These are phyloP conservation scores for Phaeotremella skinneri DNA, from an alignment of 768 basidiomycete genomes.

Conservation along the genomic window DNA sequence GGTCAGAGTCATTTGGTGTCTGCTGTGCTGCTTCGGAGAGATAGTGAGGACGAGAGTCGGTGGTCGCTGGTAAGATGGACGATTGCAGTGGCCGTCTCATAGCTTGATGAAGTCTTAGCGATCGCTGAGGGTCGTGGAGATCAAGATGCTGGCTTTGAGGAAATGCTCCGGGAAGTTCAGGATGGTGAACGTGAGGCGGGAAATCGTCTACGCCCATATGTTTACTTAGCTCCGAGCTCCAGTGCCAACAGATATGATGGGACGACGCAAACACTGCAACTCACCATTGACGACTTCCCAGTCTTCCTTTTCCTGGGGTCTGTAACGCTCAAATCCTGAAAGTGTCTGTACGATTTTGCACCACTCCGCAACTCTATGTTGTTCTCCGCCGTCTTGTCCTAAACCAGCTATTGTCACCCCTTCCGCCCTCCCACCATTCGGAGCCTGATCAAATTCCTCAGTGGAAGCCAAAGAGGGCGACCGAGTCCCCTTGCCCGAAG, in stretches of 20 bases:
- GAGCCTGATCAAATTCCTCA: neutral
- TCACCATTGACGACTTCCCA: slow-evolving; percentile 43
- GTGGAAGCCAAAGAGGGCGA: slow-evolving; percentile 21
- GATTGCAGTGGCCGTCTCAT: neutral
- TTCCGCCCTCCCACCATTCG: neutral
- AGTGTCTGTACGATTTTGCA: neutral
- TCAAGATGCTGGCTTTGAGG: slow-evolving; percentile 22
- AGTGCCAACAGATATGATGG: too few relatives aligned
- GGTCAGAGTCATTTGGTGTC: neutral
- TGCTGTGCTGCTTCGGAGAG: slow-evolving; percentile 1
- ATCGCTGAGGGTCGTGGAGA: slow-evolving; percentile 8
- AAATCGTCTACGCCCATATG: slow-evolving; percentile 16
- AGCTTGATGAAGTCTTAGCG: neutral
- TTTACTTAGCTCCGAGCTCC: neutral
- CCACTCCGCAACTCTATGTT: slow-evolving; percentile 9
- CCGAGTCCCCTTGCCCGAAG: slow-evolving; percentile 6
- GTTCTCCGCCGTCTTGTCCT: neutral
- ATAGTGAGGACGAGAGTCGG: neutral
- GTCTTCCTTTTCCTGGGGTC: slow-evolving; percentile 18
- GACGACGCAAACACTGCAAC: neutral
- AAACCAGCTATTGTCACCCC: neutral
- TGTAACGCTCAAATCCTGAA: slow-evolving; percentile 10
- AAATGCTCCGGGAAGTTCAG: slow-evolving; percentile 37
- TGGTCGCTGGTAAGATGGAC: neutral
- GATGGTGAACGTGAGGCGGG: neutral